Evolutionary conservation across 1,284 basidiomycete genomes (phyloP), one percentile per base, ranked within the genome.

Genomic region (Neotropicomus parvogracilis): DNA sequence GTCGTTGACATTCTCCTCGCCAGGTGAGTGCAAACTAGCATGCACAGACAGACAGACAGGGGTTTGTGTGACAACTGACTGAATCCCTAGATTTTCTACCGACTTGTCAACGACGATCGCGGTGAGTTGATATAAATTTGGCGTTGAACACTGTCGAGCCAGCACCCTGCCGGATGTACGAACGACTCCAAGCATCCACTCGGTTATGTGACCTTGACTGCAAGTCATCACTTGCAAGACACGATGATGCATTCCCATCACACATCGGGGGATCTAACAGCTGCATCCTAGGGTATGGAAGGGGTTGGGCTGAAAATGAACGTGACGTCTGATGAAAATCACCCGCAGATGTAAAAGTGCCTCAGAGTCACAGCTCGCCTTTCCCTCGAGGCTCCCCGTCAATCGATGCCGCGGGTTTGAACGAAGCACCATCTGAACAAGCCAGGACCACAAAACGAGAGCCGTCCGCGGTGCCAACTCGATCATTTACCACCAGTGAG

Each of bases 301-400:
- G n/a, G n/a, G n/a, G 44, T 31, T 21, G 27, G 13, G 35, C 19
- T 36, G 27, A 20, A 14, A 28, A 38, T 27, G 31, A 32, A 32
- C 31, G 27, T 44, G 31, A 46, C 14, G 28, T 34, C 12, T 14
- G 13, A 38, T 24, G 17, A 46, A 44, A 35, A 38, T 39, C 21
- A 33, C 38, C 16, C 17, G 6, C 12, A 43, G 21, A n/a, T n/a
- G n/a, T n/a, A n/a, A 11, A 20, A 35, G 36, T 35, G 39, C 14
- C n/a, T n/a, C 21, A 26, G 34, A 46, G 40, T 44, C 47, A 46
- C 31, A 37, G 43, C 59, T 48, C 57, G n/a, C 60, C 40, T 27
- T 55, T 10, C 39, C 58, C 59, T 57, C 40, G 41, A 51, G 58
- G 60, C 19, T 32, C 16, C 5, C 24, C 13, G 35, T n/a, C 28